These are phyloP conservation scores for Cyberlindnera bimundalis DNA, from an alignment of 805 yeast genomes.

Conservation along the genomic window DNA sequence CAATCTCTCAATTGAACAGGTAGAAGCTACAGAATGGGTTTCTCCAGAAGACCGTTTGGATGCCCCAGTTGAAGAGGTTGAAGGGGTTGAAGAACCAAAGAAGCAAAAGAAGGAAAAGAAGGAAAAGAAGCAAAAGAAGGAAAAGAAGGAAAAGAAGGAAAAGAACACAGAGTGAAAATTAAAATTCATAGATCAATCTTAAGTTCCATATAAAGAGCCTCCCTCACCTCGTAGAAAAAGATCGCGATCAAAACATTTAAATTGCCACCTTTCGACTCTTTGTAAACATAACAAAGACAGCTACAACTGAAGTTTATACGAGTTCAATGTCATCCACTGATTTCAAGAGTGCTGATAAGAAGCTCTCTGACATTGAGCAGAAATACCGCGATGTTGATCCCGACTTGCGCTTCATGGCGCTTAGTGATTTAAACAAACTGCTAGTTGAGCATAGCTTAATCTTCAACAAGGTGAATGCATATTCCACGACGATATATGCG, in stretches of 20 bases:
- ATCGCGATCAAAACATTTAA: not conserved
- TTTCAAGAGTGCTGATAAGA: conserved; percentile 29
- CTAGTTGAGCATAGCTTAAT: conserved; percentile 30
- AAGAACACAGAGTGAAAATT: not conserved
- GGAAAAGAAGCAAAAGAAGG: conserved; percentile 13
- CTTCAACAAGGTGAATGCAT: conserved; percentile 27
- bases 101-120: conserved; percentile 9
- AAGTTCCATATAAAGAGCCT: too few relatives aligned
- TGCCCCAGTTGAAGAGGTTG: too few relatives aligned
- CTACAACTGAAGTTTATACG: too few relatives aligned
- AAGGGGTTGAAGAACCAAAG: conserved; percentile 5
- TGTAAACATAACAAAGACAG: not conserved
- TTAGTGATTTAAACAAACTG: conserved; percentile 61
- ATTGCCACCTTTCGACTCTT: not conserved
- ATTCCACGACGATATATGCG: conserved; percentile 36
- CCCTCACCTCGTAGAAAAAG: too few relatives aligned
- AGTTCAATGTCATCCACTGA: conserved; percentile 22
- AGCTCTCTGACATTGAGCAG: conserved; percentile 31
- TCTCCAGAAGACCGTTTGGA: conserved; percentile 13
- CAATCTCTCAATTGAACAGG: conserved; percentile 40
- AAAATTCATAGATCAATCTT: too few relatives aligned
- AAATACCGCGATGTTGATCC: conserved; percentile 68
- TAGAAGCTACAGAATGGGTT: conserved; percentile 38
- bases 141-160: conserved; percentile 12
- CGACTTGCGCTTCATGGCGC: conserved; percentile 81